Base-by-base conservation (phyloP, 805 yeast genomes). In the Metschnikowia kunwiensis region DNA sequence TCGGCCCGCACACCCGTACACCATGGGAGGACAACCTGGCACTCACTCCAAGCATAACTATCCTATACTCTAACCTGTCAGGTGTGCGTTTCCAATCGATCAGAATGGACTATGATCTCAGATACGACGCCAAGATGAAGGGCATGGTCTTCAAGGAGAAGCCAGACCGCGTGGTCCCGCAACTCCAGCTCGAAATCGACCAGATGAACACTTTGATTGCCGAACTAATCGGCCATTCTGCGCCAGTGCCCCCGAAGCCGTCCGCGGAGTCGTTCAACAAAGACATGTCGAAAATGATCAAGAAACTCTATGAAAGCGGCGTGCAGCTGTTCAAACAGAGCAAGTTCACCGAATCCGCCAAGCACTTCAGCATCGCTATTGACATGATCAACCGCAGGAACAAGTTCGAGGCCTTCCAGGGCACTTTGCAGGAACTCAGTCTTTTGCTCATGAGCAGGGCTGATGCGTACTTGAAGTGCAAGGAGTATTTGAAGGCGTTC, bases 401-500 rank as follows among this genome's bases (percentile, higher is more conserved):
- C 27, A 80, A 81, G 54, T 82, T 81, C 63, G 93, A 84, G 53
- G 68, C 82, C 5, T 84, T 84, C 57, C 87, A 78, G 43, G 71
- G 82, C 11, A 82, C 85, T 18, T 57, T 83, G 32, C 84, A 79
- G 55, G 93, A 84, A 55, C 58, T 82, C 32, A 70, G 77, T 27
- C 71, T 79, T 47, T 75, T 83, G 54, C 59, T 84, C 36, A 78
- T 80, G 69, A 79, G 84, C 33, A 70, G 89, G 44, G 74, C 86
- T 17, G 94, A 84, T 52, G 79, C 88, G 0, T 69, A 75, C 47
- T 62, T 82, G 53, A 68, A 78, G 55, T 61, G 68, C 34, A 70
- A 74, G 26, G 67, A 77, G 35, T 77, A 68, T 54, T 46, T 77
- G 30, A 75, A 74, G 38, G 89, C 88, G 0, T 73, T 64, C 53